Evolutionary conservation across 2,329 filamentous ascomycete species (phyloP), one percentile per base, ranked within the genome.

Genomic region (Fusarium sacchari): DNA sequence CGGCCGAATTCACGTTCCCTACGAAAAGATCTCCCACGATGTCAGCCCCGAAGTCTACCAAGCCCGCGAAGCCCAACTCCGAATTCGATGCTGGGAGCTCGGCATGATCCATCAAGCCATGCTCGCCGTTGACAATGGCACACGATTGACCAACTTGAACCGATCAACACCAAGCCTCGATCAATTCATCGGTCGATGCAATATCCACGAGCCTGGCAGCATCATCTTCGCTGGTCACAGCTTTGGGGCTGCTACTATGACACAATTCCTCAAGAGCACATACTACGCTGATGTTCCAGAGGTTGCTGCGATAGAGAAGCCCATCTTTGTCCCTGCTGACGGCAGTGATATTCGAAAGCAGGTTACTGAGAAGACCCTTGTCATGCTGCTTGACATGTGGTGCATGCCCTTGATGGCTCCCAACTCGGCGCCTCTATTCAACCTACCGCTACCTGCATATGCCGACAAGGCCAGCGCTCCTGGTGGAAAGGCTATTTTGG

Each of bases 331-430:
- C 0, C 92, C 93, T 0, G 81, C 83, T 3, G 78, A 83, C 11
- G 83, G 86, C 50, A 91, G 90, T 1, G 82, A 84, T 1, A 84
- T 96, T 30, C 83, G 87, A 44, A 80, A 81, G 5, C 94, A 96
- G 79, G 88, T 97, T 71, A 94, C 91, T 0, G 87, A 91, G 3
- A 83, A 85, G 46, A 93, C 89, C 14, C 88, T 92, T 1, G 84
- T 91, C 3, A 87, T 94, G 65, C 85, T 97, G 3, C 88, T 97
- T 15, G 94, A 97, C 77, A 90, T 94, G 83, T 97, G 94, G 94
- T 91, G 91, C 69, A 87, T 95, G 72, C 93, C 94, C 1, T 84
- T 96, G 34, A 84, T 91, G 44, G 89, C 89, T 4, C 88, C 89
- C 10, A 83, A 87, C 43, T 92, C 91, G 5, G 82, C 86, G 15